phyloP scores from a whole-genome alignment of 768 basidiomycete species.

The Collybia nuda region DNA sequence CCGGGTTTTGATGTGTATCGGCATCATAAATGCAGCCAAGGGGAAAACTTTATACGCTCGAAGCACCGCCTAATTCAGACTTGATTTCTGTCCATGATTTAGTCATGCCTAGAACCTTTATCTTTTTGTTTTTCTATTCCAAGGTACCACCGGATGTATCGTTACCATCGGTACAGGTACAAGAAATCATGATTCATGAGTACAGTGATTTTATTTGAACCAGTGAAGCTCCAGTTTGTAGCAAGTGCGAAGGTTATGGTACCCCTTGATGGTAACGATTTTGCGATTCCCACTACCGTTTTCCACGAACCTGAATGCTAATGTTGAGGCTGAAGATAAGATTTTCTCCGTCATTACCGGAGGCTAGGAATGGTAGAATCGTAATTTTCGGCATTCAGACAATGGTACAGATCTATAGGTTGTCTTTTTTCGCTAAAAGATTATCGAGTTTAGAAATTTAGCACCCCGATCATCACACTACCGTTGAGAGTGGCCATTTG shows the following conservation, averaged over 20 bases:
- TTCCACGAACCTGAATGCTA: not conserved
- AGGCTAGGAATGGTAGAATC: no score
- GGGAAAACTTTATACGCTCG: slow-evolving; percentile 7
- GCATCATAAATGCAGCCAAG: not conserved
- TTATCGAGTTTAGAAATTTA: no score
- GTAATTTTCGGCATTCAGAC: no score
- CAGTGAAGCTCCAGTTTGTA: slow-evolving; percentile 6
- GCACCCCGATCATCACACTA: no score
- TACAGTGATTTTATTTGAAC: not conserved
- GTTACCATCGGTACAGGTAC: not conserved
- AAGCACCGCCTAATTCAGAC: slow-evolving; percentile 9
- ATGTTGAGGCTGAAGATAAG: no score
- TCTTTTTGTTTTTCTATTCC: slow-evolving; percentile 13
- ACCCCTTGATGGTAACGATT: slow-evolving; percentile 4
- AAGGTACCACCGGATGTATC: slow-evolving; percentile 3
- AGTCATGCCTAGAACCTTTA: slow-evolving; percentile 5
- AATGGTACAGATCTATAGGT: no score
- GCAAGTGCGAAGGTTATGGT: slow-evolving; percentile 1
- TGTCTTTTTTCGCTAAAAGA: no score
- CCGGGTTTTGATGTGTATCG: not conserved
- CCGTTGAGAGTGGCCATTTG: no score
- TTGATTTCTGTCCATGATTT: slow-evolving; percentile 6
- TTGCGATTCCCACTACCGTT: slow-evolving; percentile 11
- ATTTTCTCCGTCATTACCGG: no score
- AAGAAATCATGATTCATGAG: not conserved